These are phyloP conservation scores for Acacia crassicarpa DNA, from an alignment of 306 rosid species.

Conservation along the genomic window DNA sequence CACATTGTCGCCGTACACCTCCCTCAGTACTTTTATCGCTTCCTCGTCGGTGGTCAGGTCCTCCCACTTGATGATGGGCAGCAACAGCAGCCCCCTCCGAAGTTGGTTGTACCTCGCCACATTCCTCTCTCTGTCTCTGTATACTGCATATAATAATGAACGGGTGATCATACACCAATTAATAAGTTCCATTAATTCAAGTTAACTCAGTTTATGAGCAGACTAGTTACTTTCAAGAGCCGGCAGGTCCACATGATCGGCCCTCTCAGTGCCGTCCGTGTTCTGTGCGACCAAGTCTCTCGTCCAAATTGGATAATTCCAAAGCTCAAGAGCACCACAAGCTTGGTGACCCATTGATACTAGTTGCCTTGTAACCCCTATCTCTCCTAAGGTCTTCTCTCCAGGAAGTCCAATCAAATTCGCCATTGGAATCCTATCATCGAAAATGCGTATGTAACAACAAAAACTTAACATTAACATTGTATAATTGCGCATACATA, in stretches of 20 bases:
- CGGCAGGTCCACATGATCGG: slow-evolving; percentile 53
- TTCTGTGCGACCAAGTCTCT: slow-evolving; percentile 54
- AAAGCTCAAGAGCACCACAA: slow-evolving; percentile 55
- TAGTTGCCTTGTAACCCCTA: slow-evolving; percentile 47
- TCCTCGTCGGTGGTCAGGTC: slow-evolving; percentile 59
- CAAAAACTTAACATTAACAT: background rate
- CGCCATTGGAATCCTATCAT: slow-evolving; percentile 45
- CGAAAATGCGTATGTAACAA: background rate
- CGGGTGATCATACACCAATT: background rate
- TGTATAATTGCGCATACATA: background rate
- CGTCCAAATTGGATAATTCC: slow-evolving; percentile 53
- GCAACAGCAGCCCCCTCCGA: slow-evolving; percentile 44
- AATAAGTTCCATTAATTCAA: too few relatives aligned
- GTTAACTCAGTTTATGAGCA: background rate
- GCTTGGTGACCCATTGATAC: slow-evolving; percentile 83
- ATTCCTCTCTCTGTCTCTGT: slow-evolving; percentile 61
- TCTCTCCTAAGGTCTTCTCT: slow-evolving; percentile 37
- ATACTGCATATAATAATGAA: slow-evolving; percentile 42
- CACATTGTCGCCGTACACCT: slow-evolving; percentile 60
- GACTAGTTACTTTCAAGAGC: slow-evolving; percentile 53
- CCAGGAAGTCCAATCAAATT: slow-evolving; percentile 49
- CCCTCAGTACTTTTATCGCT: slow-evolving; percentile 41
- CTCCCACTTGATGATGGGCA: slow-evolving; percentile 60
- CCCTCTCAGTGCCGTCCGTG: slow-evolving; percentile 49
- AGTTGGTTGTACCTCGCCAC: slow-evolving; percentile 64